A percentile compares a stretch with the other conserved stretches of the same genome.
These are phyloP conservation scores for Pythium guiyangense DNA, from an alignment of 352 stramenopile genomes.

Conservation along the genomic window DNA sequence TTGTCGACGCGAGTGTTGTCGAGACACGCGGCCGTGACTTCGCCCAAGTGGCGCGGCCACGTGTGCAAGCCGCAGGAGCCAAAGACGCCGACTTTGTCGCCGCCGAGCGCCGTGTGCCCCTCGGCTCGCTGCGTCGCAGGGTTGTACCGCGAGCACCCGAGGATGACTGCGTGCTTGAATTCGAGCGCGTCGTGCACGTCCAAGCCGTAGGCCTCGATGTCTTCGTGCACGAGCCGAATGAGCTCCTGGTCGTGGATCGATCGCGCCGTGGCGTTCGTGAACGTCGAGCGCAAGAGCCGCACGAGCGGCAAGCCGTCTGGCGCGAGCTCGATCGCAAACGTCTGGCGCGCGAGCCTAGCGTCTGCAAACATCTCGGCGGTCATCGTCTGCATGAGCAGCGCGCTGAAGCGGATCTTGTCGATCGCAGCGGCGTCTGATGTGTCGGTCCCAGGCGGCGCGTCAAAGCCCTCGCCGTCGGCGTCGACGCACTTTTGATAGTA, in stretches of 20 bases:
- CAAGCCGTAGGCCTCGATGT: conserved; percentile 36
- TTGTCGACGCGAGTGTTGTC: conserved; percentile 56
- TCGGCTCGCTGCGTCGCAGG: conserved; percentile 36
- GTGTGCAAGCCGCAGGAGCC: conserved; percentile 62
- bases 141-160: conserved; percentile 66
- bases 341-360: conserved; percentile 31
- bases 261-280: conserved; percentile 42
- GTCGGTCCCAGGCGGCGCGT: conserved; percentile 43
- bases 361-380: conserved; percentile 47
- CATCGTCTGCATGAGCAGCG: conserved; percentile 50
- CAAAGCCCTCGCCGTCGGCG: conserved; percentile 34
- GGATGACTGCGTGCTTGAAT: conserved; percentile 69
- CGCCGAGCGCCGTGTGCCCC: conserved; percentile 55
- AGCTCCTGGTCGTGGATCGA: conserved; percentile 56
- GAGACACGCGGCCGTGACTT: conserved; percentile 46
- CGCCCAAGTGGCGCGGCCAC: conserved; percentile 43
- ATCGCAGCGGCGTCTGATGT: conserved; percentile 49
- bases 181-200: conserved; percentile 24
- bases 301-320: conserved; percentile 42
- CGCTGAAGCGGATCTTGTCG: conserved; percentile 48
- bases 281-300: conserved; percentile 44
- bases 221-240: conserved; percentile 40
- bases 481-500: conserved; percentile 66
- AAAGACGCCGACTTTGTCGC: conserved; percentile 55
- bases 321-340: conserved; percentile 52